Evolutionary conservation across 2,329 filamentous ascomycete genomes (phyloP).

Genomic region (Aspergillus japonicus): DNA sequence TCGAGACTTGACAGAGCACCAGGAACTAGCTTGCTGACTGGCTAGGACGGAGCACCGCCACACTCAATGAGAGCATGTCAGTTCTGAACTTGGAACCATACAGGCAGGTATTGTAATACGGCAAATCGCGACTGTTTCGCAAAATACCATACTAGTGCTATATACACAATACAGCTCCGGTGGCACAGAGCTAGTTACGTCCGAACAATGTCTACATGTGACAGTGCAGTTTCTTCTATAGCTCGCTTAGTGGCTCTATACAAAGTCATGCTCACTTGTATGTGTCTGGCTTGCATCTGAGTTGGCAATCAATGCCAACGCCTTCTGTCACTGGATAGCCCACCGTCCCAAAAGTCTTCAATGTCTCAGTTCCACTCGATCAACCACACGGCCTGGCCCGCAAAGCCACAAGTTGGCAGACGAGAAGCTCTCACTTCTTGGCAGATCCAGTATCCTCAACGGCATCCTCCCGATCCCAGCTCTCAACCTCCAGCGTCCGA

Average conservation of each 20-base stretch:
- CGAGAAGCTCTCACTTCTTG: conserved; percentile 10
- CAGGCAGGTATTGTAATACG: background rate
- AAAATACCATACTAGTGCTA: background rate
- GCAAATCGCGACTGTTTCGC: background rate
- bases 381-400: background rate
- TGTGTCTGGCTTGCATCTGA: too few species aligned
- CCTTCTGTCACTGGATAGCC: too few species aligned
- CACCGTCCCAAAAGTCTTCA: too few species aligned
- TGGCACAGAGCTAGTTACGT: background rate
- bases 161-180: background rate
- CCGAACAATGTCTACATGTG: background rate
- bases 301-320: too few species aligned
- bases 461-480: conserved; percentile 71
- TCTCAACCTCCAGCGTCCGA: conserved; percentile 64
- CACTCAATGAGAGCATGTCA: background rate
- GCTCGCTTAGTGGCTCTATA: background rate
- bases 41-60: background rate
- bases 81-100: background rate
- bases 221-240: background rate
- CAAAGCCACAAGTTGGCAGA: background rate
- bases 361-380: background rate
- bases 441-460: conserved; percentile 65
- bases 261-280: too few species aligned
- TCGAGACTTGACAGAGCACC: background rate
- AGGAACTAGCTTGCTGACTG: background rate